Evolutionary conservation across 129 eudicot genomes (phyloP).

Genomic region (Chrysanthemum makinoi): DNA sequence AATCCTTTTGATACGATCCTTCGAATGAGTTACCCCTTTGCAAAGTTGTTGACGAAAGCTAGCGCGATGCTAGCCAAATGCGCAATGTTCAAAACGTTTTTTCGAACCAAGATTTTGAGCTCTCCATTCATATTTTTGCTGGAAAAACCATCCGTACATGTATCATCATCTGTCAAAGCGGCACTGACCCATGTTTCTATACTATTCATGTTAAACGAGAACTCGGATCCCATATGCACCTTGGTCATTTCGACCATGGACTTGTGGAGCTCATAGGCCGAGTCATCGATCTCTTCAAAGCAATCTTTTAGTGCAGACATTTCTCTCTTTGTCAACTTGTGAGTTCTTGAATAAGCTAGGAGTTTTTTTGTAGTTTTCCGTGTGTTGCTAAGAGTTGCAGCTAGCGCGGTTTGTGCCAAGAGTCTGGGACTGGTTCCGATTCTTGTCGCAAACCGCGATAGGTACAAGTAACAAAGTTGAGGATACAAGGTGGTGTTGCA

Average conservation of each 20-base stretch:
- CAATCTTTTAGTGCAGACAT: constrained; percentile 35
- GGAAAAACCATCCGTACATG: constrained; percentile 43
- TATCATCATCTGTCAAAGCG: constrained; percentile 42
- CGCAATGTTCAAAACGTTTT: constrained; percentile 27
- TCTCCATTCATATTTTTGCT: constrained; percentile 28
- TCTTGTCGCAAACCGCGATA: constrained; percentile 24
- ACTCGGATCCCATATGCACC: constrained; percentile 20
- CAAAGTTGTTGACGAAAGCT: constrained; percentile 42
- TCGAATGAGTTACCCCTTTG: constrained; percentile 20
- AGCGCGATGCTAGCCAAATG: constrained; percentile 52
- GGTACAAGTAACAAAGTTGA: constrained; percentile 40
- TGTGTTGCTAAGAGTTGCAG: constrained; percentile 31
- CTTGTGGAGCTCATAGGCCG: constrained; percentile 37
- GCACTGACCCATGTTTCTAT: constrained; percentile 60
- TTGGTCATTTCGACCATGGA: constrained; percentile 40
- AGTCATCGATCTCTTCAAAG: constrained; percentile 36
- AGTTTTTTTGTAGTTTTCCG: constrained; percentile 23
- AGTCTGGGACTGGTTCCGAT: constrained; percentile 40
- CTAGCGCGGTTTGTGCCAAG: constrained; percentile 37
- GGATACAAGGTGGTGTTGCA: constrained; percentile 49
- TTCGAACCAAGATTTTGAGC: constrained; percentile 31
- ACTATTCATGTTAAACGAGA: constrained; percentile 28
- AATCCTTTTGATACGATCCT: background rate
- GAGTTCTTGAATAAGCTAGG: constrained; percentile 12
- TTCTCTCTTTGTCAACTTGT: constrained; percentile 23